Evolutionary conservation across 192 early-diverging fungal species (phyloP), one percentile per base, ranked within the genome.

Genomic region (Umbelopsis sp.): DNA sequence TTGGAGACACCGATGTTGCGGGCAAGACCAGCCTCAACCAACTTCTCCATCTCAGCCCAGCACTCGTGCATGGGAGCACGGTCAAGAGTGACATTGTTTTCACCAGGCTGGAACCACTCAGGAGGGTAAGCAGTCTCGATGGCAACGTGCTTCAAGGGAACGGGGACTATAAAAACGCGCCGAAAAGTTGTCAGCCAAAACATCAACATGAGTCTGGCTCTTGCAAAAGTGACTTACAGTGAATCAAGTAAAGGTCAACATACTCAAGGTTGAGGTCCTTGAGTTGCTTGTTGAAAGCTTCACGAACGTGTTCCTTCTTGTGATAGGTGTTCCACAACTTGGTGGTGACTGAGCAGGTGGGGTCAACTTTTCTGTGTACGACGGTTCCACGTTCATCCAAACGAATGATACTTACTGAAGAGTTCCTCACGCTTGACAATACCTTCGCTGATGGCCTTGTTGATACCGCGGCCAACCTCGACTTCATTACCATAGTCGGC

Each of bases 1-100:
- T 95, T 95, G 70, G 89, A 90, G 20, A 94, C 82, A 66, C 94
- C 94, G 77, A 89, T 89, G 65, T 82, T 80, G 24, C 77, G 77
- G 41, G 82, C 82, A 56, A 88, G 81, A 7, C 87, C 86, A 8
- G 72, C 71, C 2, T 87, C 82, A 9, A 91, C 87, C 25, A 94
- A 72, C 34, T 81, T 79, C 81, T 94, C 94, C 88, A 95, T 88
- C 17, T 82, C 90, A 62, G 77, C 68, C 92, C 92, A 94, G 11
- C 86, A 87, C 65, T 90, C 84, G 24, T 85, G 76, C 38, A 89
- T 71, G 54, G 86, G 77, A 47, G 87, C 79, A 45, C 72, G 67
- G 43, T 86, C 81, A 49, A 70, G 76, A 26, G 74, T 56, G 45
- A 74, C 73, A 31, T 80, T 78, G 17, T 62, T 65, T 5, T 67